phyloP scores from a whole-genome alignment of 495 filamentous ascomycete species.

The Penicillium arizonense region DNA sequence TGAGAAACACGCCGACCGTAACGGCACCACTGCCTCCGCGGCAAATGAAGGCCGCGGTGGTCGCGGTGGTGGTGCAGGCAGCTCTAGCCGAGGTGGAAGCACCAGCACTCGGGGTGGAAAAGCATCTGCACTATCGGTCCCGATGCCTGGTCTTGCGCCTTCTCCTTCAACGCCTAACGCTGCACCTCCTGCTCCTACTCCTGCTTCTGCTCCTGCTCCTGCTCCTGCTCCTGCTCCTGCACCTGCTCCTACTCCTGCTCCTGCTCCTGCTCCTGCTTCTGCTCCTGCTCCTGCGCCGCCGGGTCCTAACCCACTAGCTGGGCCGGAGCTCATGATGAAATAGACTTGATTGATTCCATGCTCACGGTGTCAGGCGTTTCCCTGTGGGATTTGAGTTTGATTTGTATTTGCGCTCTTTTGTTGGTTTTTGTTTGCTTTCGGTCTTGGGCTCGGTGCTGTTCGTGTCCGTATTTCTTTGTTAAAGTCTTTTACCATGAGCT shows the following conservation, averaged over 20 bases:
- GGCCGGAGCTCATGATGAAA: conserved; percentile 31
- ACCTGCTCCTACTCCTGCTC: conserved; percentile 3
- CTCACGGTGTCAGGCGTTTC: neutral
- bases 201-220: conserved; percentile 3
- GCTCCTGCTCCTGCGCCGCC: conserved; percentile 23
- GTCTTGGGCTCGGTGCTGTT: neutral
- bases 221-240: conserved; percentile 21
- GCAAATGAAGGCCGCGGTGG: conserved; percentile 27
- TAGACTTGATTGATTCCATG: conserved; percentile 11
- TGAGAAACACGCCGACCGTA: conserved; percentile 56
- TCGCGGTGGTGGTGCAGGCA: conserved; percentile 25
- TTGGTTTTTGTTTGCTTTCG: neutral
- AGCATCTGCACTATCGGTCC: conserved; percentile 13
- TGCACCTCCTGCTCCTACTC: conserved; percentile 8
- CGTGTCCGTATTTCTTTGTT: neutral
- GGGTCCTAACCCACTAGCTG: conserved; percentile 26
- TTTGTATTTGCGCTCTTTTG: neutral
- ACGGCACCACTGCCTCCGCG: conserved; percentile 16
- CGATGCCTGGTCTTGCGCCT: conserved; percentile 31
- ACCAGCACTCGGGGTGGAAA: conserved; percentile 31
- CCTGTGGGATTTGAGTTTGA: neutral
- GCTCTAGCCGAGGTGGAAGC: conserved; percentile 33
- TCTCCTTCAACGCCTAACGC: conserved; percentile 23
- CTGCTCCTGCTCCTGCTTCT: conserved; percentile 4
- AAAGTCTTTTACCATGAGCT: neutral